Evolutionary conservation across 331 rosid genomes (phyloP).

Genomic region (Acacia concinna): DNA sequence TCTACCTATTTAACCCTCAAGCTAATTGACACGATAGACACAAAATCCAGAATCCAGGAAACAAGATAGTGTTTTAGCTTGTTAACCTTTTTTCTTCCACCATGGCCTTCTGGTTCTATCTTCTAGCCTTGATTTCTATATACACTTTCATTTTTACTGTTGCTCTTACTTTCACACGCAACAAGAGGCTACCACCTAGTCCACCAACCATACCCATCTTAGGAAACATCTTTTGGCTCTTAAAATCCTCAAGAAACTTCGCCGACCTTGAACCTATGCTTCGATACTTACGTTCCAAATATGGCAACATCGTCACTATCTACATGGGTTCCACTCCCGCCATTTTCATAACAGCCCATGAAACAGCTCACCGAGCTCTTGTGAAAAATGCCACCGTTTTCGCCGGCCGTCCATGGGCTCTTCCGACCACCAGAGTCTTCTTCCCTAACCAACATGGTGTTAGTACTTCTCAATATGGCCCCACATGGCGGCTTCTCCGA

Average conservation of each 20-base stretch:
- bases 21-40: neutral
- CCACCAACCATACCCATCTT: slow-evolving; percentile 49
- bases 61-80: neutral
- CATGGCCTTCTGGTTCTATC: slow-evolving; percentile 40
- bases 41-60: neutral
- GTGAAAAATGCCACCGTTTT: slow-evolving; percentile 40
- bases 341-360: slow-evolving; percentile 48
- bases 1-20: neutral
- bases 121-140: slow-evolving; percentile 18
- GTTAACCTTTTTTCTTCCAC: neutral
- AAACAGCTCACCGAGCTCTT: slow-evolving; percentile 47
- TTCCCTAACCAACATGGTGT: slow-evolving; percentile 39
- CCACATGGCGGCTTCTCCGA: slow-evolving; percentile 41
- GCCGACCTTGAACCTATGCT: slow-evolving; percentile 45
- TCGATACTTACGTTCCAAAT: slow-evolving; percentile 38
- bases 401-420: slow-evolving; percentile 42
- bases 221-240: slow-evolving; percentile 50
- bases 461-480: slow-evolving; percentile 34
- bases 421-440: slow-evolving; percentile 34
- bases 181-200: slow-evolving; percentile 45
- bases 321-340: slow-evolving; percentile 46
- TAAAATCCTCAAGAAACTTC: slow-evolving; percentile 46
- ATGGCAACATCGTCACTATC: slow-evolving; percentile 43
- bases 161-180: neutral
- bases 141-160: slow-evolving; percentile 20